Percentiles rank a stretch among this genome's conserved stretches.
These are phyloP conservation scores for Sporobolomyces phaffii DNA, from an alignment of 768 basidiomycete species.

Conservation along the genomic window DNA sequence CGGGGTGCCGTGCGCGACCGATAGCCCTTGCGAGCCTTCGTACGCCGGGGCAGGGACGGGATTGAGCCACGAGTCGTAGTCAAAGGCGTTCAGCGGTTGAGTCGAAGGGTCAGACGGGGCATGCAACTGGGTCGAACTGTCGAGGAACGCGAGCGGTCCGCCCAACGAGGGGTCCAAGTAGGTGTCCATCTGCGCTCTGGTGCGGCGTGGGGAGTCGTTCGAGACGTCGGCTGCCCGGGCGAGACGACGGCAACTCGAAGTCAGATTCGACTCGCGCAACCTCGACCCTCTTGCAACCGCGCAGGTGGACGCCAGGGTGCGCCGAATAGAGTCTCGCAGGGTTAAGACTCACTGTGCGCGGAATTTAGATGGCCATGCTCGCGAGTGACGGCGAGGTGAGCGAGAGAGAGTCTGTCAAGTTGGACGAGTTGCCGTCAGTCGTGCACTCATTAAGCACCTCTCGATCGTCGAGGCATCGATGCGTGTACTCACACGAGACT, in stretches of 20 bases:
- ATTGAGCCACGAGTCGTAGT: constrained; percentile 23
- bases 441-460: background rate
- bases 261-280: constrained; percentile 3
- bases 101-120: constrained; percentile 3
- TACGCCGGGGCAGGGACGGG: background rate
- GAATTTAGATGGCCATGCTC: background rate
- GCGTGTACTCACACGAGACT: background rate
- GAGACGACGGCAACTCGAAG: background rate
- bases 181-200: constrained; percentile 3
- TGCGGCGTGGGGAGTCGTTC: background rate
- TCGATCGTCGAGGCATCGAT: background rate
- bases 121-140: background rate
- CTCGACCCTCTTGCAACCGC: too few relatives aligned
- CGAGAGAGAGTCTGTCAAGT: background rate
- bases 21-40: background rate
- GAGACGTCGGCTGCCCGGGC: background rate
- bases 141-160: constrained; percentile 23
- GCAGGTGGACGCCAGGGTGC: too few relatives aligned
- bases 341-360: constrained; percentile 5
- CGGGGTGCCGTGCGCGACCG: background rate
- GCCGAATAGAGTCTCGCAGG: too few relatives aligned
- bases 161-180: constrained; percentile 23
- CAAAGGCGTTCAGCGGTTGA: background rate
- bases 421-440: background rate
- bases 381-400: background rate